A percentile compares a stretch with the other conserved stretches of the same genome.
phyloP scores from a whole-genome alignment of 1,139 yeast genomes.

The Diutina pseudorugosa region DNA sequence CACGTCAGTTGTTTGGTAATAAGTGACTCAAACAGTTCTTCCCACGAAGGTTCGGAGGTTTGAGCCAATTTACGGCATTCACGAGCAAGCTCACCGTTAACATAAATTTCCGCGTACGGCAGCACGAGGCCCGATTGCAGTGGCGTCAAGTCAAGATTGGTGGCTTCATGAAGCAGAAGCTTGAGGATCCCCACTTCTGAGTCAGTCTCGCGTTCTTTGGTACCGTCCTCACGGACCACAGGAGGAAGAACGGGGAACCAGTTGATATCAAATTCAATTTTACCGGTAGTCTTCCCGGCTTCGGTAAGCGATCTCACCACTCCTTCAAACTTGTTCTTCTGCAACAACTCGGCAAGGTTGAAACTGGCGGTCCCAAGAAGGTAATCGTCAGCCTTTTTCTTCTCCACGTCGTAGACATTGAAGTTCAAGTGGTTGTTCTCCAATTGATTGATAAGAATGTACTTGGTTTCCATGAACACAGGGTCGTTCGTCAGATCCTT shows the following conservation, averaged over 20 bases:
- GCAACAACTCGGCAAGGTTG: conserved; percentile 47
- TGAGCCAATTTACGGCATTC: conserved; percentile 49
- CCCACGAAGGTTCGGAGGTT: conserved; percentile 65
- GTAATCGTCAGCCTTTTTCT: conserved; percentile 38
- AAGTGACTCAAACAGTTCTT: conserved; percentile 47
- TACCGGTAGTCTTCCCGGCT: conserved; percentile 50
- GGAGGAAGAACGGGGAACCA: conserved; percentile 51
- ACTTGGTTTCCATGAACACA: conserved; percentile 53
- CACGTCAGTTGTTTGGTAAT: conserved; percentile 49
- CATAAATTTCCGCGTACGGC: conserved; percentile 55
- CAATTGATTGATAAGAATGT: conserved; percentile 44
- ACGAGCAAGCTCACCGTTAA: conserved; percentile 42
- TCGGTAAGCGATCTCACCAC: conserved; percentile 25
- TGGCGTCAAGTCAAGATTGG: conserved; percentile 49
- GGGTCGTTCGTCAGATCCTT: conserved; percentile 47
- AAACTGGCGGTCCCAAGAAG: conserved; percentile 41
- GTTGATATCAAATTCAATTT: conserved; percentile 45
- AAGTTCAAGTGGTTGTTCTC: conserved; percentile 43
- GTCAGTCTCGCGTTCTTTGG: conserved; percentile 36
- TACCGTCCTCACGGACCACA: conserved; percentile 35
- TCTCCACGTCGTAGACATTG: conserved; percentile 37
- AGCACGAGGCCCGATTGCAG: conserved; percentile 61
- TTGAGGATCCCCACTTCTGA: conserved; percentile 63
- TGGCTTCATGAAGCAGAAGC: conserved; percentile 60
- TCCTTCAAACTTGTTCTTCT: conserved; percentile 28